Evolutionary conservation across 1,139 yeast genomes (phyloP).

Genomic region (Trichomonascaceae sp.): DNA sequence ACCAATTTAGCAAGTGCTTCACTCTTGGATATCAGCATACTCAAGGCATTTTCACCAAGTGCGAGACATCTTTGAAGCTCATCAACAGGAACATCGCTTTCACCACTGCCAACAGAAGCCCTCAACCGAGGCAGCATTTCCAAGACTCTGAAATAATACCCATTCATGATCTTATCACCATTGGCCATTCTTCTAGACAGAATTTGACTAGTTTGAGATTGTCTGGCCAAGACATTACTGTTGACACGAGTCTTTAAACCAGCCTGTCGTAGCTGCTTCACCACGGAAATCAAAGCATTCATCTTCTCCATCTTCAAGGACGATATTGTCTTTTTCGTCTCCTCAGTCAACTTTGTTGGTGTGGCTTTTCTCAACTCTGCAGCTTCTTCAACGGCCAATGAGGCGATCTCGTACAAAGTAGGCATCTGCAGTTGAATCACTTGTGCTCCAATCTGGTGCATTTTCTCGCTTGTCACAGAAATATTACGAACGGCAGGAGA

Average conservation of each 20-base stretch:
- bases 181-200: conserved; percentile 36
- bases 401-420: conserved; percentile 47
- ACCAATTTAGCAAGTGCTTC: conserved; percentile 2
- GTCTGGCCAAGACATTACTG: conserved; percentile 56
- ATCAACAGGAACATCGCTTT: conserved; percentile 66
- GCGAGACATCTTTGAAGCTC: conserved; percentile 77
- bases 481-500: conserved; percentile 51
- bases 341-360: conserved; percentile 64
- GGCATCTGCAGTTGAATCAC: conserved; percentile 31
- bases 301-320: conserved; percentile 75
- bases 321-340: conserved; percentile 65
- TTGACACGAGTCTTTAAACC: conserved; percentile 68
- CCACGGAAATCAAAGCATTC: conserved; percentile 66
- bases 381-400: conserved; percentile 50
- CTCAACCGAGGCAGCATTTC: conserved; percentile 80
- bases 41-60: conserved; percentile 65
- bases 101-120: conserved; percentile 48
- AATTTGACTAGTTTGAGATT: conserved; percentile 59
- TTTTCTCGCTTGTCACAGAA: conserved; percentile 41
- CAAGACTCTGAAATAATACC: conserved; percentile 58
- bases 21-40: conserved; percentile 32
- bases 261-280: conserved; percentile 64
- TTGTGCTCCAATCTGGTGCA: conserved; percentile 18
- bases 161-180: conserved; percentile 45
- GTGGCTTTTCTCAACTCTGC: conserved; percentile 67